These are phyloP conservation scores for Myxozyma lipomycoides DNA, from an alignment of 805 yeast genomes.

Conservation along the genomic window DNA sequence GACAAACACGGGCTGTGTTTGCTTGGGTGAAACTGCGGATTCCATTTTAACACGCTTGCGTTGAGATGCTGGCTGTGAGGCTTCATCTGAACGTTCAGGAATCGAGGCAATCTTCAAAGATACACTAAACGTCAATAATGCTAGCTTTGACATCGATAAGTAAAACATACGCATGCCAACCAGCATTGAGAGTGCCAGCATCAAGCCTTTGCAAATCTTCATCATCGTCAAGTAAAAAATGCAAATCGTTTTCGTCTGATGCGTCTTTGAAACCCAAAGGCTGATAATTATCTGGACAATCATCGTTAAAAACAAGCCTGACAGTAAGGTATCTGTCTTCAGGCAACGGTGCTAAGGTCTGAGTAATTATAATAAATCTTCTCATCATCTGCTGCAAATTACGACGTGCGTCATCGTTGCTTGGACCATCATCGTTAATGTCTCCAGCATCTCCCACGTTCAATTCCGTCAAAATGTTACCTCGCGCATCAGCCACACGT, in stretches of 20 bases:
- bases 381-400: slow-evolving; percentile 49
- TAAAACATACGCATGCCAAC: slow-evolving; percentile 24
- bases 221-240: slow-evolving; percentile 10
- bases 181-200: slow-evolving; percentile 18
- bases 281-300: slow-evolving; percentile 47
- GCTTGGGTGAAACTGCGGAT: neutral
- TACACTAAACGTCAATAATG: slow-evolving; percentile 1
- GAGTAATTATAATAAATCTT: slow-evolving; percentile 51
- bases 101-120: slow-evolving; percentile 16
- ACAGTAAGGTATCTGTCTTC: slow-evolving; percentile 45
- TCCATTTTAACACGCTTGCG: neutral
- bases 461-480: neutral
- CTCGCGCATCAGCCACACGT: neutral
- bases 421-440: slow-evolving; percentile 20
- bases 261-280: slow-evolving; percentile 50
- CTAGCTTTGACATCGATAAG: neutral
- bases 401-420: slow-evolving; percentile 40
- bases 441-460: slow-evolving; percentile 34
- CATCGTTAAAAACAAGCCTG: slow-evolving; percentile 49
- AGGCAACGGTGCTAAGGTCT: slow-evolving; percentile 52
- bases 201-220: slow-evolving; percentile 5
- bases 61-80: neutral
- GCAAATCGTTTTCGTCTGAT: slow-evolving; percentile 13
- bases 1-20: neutral
- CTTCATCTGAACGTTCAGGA: slow-evolving; percentile 1